Conservation (phyloP, 75 land plant genomes). For the Gnetum montanum region DNA sequence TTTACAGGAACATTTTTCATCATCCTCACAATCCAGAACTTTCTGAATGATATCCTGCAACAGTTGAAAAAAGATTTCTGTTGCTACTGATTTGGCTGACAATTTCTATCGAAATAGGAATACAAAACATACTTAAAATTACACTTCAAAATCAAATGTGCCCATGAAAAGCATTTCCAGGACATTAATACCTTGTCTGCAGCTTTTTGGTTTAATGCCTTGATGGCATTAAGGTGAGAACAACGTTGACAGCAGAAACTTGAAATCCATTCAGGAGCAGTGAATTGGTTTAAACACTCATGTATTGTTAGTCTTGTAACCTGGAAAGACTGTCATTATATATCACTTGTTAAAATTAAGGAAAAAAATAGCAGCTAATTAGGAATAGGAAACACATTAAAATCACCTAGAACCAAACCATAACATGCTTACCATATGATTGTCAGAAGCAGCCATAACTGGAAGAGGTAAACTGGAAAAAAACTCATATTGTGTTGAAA, state of each 20-base stretch:
- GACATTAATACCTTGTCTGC: constrained; percentile 57
- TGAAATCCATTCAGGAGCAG: constrained; percentile 49
- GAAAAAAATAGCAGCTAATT: too few species aligned
- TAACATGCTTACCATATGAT: constrained; percentile 46
- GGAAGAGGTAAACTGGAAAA: constrained; percentile 57
- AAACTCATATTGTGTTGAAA: constrained; percentile 51
- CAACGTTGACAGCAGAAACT: constrained; percentile 61
- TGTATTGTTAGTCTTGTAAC: constrained; percentile 41
- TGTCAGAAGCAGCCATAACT: constrained; percentile 23
- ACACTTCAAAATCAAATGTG: too few species aligned
- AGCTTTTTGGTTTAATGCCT: constrained; percentile 17
- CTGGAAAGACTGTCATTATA: constrained; percentile 30
- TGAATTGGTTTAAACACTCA: constrained; percentile 58
- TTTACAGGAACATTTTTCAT: constrained; percentile 72
- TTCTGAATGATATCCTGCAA: constrained; percentile 30
- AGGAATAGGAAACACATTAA: too few species aligned
- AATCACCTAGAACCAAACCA: too few species aligned
- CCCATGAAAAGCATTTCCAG: too few species aligned
- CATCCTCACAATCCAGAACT: constrained; percentile 36
- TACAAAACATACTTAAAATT: too few species aligned
- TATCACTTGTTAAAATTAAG: too few species aligned
- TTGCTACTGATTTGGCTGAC: too few species aligned
- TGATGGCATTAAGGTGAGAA: constrained; percentile 56
- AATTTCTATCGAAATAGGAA: too few species aligned
- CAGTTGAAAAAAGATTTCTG: too few species aligned